Percentiles rank a stretch among this genome's conserved stretches.
Conservation (phyloP, 805 yeast genomes). For the Yarrowia phangngaensis region DNA sequence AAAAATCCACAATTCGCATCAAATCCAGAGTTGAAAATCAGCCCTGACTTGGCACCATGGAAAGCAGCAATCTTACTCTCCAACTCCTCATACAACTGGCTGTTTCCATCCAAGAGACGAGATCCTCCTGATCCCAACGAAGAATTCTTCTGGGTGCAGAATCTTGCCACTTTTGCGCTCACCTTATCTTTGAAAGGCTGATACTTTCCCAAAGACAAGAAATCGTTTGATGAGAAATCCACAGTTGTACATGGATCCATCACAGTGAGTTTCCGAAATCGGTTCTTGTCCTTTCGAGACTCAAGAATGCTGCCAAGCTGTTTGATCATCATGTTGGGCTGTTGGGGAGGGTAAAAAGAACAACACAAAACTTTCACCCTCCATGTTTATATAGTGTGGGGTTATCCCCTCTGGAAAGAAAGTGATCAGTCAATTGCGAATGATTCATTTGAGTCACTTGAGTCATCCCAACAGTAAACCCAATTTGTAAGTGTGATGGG, state of each 20-base stretch:
- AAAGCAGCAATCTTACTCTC: conserved; percentile 30
- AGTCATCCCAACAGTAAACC: no score
- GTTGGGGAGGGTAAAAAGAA: conserved; percentile 3
- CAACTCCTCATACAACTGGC: conserved; percentile 30
- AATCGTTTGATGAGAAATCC: conserved; percentile 35
- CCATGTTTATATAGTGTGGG: no score
- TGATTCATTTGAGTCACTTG: no score
- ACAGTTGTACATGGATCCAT: conserved; percentile 5
- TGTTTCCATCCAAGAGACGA: conserved; percentile 33
- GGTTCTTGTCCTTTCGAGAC: conserved; percentile 4
- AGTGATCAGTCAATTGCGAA: no score
- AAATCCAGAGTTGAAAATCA: conserved; percentile 34
- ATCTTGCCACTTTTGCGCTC: conserved; percentile 18
- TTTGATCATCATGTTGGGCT: no score
- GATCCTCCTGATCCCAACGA: conserved; percentile 34
- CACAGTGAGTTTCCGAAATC: conserved; percentile 17
- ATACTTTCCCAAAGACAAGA: conserved; percentile 28
- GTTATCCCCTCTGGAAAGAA: no score
- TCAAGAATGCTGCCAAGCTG: conserved; percentile 18
- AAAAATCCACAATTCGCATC: conserved; percentile 33
- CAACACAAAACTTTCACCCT: no score
- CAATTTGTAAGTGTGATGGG: no score
- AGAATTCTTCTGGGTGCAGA: neutral
- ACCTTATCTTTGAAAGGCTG: conserved; percentile 25
- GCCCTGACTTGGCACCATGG: conserved; percentile 31